Evolutionary conservation across 2,329 filamentous ascomycete genomes (phyloP).

Genomic region (Claviceps pusilla): DNA sequence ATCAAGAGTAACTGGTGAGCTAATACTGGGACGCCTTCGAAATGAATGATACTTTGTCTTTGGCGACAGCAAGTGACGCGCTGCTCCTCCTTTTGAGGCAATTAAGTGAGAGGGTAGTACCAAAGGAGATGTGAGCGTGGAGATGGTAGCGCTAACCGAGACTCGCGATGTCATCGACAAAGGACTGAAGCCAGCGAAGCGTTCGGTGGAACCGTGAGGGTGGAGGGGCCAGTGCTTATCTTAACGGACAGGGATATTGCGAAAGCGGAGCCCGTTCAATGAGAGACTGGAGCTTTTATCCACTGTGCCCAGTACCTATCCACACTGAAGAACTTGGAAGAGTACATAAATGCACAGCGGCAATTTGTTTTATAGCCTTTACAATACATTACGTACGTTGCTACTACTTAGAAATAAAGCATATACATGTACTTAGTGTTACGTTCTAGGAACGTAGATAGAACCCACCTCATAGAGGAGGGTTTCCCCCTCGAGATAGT

Average conservation of each 20-base stretch:
- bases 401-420: too few species aligned
- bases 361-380: too few species aligned
- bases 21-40: background rate
- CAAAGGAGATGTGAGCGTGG: background rate
- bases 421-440: too few species aligned
- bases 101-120: background rate
- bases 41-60: background rate
- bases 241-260: background rate
- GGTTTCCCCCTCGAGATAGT: too few species aligned
- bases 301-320: too few species aligned
- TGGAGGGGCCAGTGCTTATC: background rate
- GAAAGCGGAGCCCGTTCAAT: background rate
- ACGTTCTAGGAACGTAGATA: too few species aligned
- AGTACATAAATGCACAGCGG: too few species aligned
- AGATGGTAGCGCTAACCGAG: background rate
- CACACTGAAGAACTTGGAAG: too few species aligned
- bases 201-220: background rate
- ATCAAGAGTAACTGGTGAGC: conserved; percentile 12
- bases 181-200: background rate
- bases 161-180: background rate
- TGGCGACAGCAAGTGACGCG: background rate
- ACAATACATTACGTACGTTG: too few species aligned
- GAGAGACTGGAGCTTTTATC: too few species aligned
- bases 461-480: too few species aligned
- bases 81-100: background rate